A percentile compares a stretch with the other conserved stretches of the same genome.
Conservation (phyloP, 2,329 filamentous ascomycete genomes). For the Pestalotiopsis sp. region DNA sequence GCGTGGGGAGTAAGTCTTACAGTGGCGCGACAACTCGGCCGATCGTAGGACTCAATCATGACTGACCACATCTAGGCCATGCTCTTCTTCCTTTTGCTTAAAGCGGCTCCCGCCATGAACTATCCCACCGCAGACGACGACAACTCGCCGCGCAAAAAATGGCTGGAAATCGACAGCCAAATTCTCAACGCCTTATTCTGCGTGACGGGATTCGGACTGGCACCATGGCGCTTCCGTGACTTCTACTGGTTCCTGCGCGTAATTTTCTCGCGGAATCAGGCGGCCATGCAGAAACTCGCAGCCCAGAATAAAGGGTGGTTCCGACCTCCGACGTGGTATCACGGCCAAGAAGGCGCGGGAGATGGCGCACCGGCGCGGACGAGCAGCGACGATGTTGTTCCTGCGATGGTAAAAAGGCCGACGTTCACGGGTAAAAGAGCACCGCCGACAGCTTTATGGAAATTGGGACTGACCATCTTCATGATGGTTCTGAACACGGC, state of each 20-base stretch:
- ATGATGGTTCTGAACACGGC: constrained; percentile 79
- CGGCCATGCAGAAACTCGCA: constrained; percentile 69
- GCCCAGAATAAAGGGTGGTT: constrained; percentile 79
- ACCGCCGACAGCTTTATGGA: constrained; percentile 70
- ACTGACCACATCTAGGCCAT: constrained; percentile 22
- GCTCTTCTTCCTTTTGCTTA: constrained; percentile 32
- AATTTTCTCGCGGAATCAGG: constrained; percentile 52
- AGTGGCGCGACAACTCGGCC: neutral
- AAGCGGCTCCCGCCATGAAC: constrained; percentile 20
- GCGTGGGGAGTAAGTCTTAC: constrained; percentile 10
- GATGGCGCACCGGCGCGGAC: neutral
- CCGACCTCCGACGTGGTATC: constrained; percentile 59
- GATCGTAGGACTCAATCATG: neutral
- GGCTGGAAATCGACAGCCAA: constrained; percentile 86
- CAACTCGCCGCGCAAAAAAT: constrained; percentile 46
- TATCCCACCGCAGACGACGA: constrained; percentile 47
- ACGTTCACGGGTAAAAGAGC: constrained; percentile 67
- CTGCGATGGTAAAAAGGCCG: constrained; percentile 46
- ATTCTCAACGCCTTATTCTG: constrained; percentile 85
- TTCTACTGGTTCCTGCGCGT: constrained; percentile 64
- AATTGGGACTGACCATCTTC: constrained; percentile 79
- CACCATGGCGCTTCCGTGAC: constrained; percentile 84
- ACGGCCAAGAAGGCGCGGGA: neutral
- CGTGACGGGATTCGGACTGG: constrained; percentile 81
- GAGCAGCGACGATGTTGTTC: constrained; percentile 41